Evolutionary conservation across 192 early-diverging fungal genomes (phyloP), one percentile per base, ranked within the genome.

Genomic region (Phycomyces blakesleeanus): DNA sequence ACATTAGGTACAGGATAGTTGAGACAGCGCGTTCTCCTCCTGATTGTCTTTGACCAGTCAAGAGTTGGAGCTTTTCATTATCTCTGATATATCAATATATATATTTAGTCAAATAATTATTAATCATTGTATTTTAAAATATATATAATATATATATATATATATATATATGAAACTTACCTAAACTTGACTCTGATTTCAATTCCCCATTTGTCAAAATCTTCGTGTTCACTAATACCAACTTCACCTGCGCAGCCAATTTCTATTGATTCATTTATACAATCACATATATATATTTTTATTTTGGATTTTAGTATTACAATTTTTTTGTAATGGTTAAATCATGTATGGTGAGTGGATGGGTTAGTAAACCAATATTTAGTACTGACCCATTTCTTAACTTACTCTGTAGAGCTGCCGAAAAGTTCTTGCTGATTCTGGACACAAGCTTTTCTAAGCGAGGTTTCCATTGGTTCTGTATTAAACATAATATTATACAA

Each of bases 11-110:
- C 63, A 96, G 76, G 52, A 98, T 97, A 0, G 97, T 99, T 4
- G 93, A 91, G 21, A 99, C 97, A 0, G 94, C 87, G 10, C 96
- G 86, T 67, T 99, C 97, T 83, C 95, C 97, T 55, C 96, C 97
- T 1, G 93, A 97, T 76, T 99, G 97, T 8, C 97, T 85, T 38
- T 91, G 89, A 15, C 84, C 91, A 22, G 88, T 93, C 27, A 99
- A 77, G 18, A 83, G 68, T 72, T 97, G 91, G 26, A 97, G 80
- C 20, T 83, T 82, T 63, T 98, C 96, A 51, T 71, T 74, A 51
- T 88, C 86, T 58, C 93, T 88, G 53, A 24, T 39, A 55, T 29
- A 14, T 55, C 5, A 16, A 47, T n/a, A n/a, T n/a, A n/a, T n/a
- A n/a, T n/a, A n/a, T n/a, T n/a, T n/a, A n/a, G n/a, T n/a, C n/a